Evolutionary conservation across 768 basidiomycete genomes (phyloP).

Genomic region (Mycena haematopus): DNA sequence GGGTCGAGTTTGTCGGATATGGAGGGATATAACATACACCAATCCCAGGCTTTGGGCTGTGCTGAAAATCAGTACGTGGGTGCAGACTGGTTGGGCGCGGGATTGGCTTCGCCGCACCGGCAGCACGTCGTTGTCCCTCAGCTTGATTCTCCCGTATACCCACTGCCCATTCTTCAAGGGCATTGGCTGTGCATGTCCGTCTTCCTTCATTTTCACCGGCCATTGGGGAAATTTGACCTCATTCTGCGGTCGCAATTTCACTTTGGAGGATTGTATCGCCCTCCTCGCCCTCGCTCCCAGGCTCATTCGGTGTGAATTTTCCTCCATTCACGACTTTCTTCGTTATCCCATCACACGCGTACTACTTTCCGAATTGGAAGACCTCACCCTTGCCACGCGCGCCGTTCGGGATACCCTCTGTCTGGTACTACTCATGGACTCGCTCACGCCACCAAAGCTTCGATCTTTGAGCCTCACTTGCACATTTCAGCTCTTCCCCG

Average conservation of each 20-base stretch:
- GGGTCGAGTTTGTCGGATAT: background rate
- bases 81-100: slow-evolving; percentile 33
- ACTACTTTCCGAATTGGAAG: background rate
- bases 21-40: slow-evolving; percentile 6
- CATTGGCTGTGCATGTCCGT: background rate
- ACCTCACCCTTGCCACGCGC: background rate
- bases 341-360: background rate
- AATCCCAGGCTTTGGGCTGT: background rate
- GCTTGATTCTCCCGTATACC: background rate
- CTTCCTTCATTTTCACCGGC: background rate
- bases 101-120: slow-evolving; percentile 1
- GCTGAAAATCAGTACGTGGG: background rate
- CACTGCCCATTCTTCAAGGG: background rate
- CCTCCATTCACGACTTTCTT: background rate
- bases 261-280: background rate
- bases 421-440: background rate
- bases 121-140: background rate
- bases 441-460: background rate
- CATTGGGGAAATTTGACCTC: background rate
- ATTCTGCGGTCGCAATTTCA: background rate
- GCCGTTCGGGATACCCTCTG: no score
- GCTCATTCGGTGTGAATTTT: background rate
- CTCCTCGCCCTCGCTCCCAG: background rate
- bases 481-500: no score
- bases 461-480: background rate